phyloP scores from a whole-genome alignment of 306 rosid species.

The Heteromeles arbutifolia region DNA sequence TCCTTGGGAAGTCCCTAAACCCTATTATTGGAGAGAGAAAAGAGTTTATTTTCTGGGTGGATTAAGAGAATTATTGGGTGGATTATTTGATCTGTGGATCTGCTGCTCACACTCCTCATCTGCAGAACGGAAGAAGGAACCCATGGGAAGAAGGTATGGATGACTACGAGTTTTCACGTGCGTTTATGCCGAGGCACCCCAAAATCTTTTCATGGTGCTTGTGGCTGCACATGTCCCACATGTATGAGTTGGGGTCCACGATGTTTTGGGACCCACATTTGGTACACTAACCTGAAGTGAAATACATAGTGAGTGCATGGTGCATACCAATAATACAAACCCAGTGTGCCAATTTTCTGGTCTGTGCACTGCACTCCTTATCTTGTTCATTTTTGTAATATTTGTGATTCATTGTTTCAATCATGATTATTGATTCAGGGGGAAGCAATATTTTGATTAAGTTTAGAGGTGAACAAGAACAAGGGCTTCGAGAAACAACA shows the following conservation, averaged over 20 bases:
- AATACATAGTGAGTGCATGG: background rate
- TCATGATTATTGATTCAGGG: background rate
- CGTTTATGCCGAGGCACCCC: constrained; percentile 35
- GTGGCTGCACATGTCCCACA: constrained; percentile 63
- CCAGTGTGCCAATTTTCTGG: background rate
- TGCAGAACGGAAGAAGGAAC: background rate
- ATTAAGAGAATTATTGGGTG: background rate
- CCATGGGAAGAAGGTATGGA: constrained; percentile 26
- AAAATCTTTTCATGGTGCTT: constrained; percentile 28
- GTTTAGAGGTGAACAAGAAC: background rate
- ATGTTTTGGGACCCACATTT: constrained; percentile 7
- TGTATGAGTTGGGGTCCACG: constrained; percentile 32
- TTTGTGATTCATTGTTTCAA: background rate
- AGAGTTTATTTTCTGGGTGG: background rate
- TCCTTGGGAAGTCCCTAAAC: constrained; percentile 40
- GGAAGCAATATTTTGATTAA: background rate
- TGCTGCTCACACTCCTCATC: background rate
- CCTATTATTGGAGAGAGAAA: constrained; percentile 40
- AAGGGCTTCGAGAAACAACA: background rate
- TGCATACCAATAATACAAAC: background rate
- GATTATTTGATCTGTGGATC: background rate
- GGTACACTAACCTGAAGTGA: background rate
- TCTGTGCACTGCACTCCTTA: background rate
- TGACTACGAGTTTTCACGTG: constrained; percentile 52
- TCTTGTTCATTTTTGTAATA: background rate